Percentiles rank a stretch among this genome's conserved stretches.
phyloP scores from a whole-genome alignment of 768 basidiomycete species.

The Boletus rubescentipes region DNA sequence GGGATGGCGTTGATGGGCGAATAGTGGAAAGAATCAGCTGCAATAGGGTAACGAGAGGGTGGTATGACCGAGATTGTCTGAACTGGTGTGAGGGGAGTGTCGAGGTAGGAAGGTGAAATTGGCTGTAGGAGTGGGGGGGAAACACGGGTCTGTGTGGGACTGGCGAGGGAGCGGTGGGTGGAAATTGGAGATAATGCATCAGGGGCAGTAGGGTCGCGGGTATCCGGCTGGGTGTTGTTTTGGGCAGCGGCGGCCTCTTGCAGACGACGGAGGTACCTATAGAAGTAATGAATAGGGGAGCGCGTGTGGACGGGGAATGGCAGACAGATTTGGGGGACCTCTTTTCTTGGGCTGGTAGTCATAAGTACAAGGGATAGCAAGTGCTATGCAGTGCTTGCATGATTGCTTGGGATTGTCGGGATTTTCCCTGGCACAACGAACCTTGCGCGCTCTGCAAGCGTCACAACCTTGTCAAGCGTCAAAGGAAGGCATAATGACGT shows the following conservation, averaged over 20 bases:
- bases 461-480: constrained; percentile 63
- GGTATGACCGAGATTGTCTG: constrained; percentile 43
- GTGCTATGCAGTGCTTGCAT: constrained; percentile 84
- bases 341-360: constrained; percentile 94
- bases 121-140: constrained; percentile 40
- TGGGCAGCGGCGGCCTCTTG: constrained; percentile 71
- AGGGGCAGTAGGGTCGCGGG: constrained; percentile 35
- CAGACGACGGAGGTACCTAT: constrained; percentile 73
- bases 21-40: constrained; percentile 67
- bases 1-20: constrained; percentile 35
- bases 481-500: constrained; percentile 22
- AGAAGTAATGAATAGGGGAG: neutral
- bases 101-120: constrained; percentile 44
- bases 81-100: constrained; percentile 45
- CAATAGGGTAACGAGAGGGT: constrained; percentile 69
- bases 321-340: constrained; percentile 89
- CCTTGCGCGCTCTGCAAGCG: constrained; percentile 84
- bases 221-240: constrained; percentile 28
- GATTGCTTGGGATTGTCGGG: constrained; percentile 73
- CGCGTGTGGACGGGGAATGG: neutral
- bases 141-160: constrained; percentile 47
- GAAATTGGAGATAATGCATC: constrained; percentile 50
- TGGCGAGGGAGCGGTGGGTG: constrained; percentile 36
- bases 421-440: constrained; percentile 79
- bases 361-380: constrained; percentile 84